phyloP scores from a whole-genome alignment of 305 asterid genomes.

The Rubia peregrina region DNA sequence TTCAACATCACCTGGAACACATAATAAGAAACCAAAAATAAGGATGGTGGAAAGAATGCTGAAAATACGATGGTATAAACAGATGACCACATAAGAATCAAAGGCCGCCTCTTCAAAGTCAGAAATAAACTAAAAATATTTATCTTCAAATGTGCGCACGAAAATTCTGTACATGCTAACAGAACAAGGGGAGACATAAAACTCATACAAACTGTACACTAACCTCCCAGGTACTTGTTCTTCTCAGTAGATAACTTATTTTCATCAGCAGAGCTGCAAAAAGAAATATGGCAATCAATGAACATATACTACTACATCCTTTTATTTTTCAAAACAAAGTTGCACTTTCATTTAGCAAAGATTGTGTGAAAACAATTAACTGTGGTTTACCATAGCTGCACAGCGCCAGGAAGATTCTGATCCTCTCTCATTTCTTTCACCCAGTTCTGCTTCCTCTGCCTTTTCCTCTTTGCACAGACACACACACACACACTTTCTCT shows the following conservation, averaged over 20 bases:
- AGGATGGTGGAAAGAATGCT: constrained; percentile 11
- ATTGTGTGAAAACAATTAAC: neutral
- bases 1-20: constrained; percentile 85
- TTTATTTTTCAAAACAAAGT: neutral
- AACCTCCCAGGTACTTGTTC: constrained; percentile 98
- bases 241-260: constrained; percentile 90
- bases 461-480: constrained; percentile 64
- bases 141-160: neutral
- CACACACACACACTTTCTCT: neutral
- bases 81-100: neutral
- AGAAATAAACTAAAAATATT: neutral
- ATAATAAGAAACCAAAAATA: constrained; percentile 24
- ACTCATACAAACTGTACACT: constrained; percentile 2
- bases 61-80: constrained; percentile 6
- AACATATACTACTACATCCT: neutral
- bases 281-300: constrained; percentile 3
- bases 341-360: neutral
- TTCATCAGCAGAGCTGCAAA: constrained; percentile 77
- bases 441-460: constrained; percentile 75
- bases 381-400: constrained; percentile 46
- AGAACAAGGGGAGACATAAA: neutral
- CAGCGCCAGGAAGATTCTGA: constrained; percentile 86
- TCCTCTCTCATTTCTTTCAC: constrained; percentile 96
- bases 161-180: neutral
- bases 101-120: neutral